Evolutionary conservation across 2,329 filamentous ascomycete species (phyloP).

Genomic region (Diaporthe ilicicola): DNA sequence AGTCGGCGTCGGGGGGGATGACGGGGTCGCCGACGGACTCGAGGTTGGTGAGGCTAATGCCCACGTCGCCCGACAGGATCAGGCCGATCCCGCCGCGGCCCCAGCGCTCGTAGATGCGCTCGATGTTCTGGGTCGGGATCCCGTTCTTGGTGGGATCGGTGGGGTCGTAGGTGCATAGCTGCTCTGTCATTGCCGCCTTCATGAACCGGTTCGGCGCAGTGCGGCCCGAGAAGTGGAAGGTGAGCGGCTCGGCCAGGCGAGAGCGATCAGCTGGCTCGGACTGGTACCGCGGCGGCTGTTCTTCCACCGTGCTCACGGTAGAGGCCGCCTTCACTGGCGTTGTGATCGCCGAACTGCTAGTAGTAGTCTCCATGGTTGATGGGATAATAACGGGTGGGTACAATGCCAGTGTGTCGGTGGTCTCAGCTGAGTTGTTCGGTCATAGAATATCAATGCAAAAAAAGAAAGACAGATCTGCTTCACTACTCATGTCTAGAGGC

Average conservation of each 20-base stretch:
- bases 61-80: slow-evolving; percentile 51
- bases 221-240: slow-evolving; percentile 59
- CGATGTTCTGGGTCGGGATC: neutral
- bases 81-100: neutral
- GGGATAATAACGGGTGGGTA: too few relatives aligned
- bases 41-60: slow-evolving; percentile 67
- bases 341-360: too few relatives aligned
- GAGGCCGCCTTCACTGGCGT: too few relatives aligned
- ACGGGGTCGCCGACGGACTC: slow-evolving; percentile 65
- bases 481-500: too few relatives aligned
- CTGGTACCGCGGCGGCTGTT: neutral
- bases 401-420: too few relatives aligned
- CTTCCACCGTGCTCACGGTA: too few relatives aligned
- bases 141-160: slow-evolving; percentile 60
- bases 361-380: too few relatives aligned
- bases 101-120: neutral
- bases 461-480: too few relatives aligned
- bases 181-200: slow-evolving; percentile 73
- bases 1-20: slow-evolving; percentile 60
- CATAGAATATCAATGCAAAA: too few relatives aligned
- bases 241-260: neutral
- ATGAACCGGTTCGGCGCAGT: slow-evolving; percentile 70
- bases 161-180: slow-evolving; percentile 68
- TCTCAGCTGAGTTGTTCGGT: too few relatives aligned
- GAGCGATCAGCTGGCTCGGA: neutral